Conservation (phyloP, 371 early-diverging fungal genomes). For the Rhizopus sp. region DNA sequence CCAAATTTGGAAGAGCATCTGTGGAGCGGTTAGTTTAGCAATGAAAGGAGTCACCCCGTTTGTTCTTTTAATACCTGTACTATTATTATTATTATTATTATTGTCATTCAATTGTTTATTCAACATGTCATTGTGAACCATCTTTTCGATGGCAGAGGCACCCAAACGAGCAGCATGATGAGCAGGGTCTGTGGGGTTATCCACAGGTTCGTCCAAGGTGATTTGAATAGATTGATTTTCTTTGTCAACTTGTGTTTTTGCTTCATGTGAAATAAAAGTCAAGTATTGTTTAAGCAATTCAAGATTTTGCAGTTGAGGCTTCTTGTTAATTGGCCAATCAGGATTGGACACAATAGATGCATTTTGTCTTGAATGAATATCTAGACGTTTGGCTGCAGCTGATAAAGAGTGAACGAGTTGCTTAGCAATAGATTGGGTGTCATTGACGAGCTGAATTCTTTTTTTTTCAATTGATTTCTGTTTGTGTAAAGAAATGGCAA, state of each 20-base stretch:
- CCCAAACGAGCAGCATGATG: constrained; percentile 15
- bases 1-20: background rate
- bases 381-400: constrained; percentile 15
- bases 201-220: background rate
- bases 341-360: constrained; percentile 17
- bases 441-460: background rate
- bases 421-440: constrained; percentile 20
- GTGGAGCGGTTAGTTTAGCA: background rate
- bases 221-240: background rate
- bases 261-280: constrained; percentile 37
- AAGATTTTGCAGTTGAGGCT: constrained; percentile 29
- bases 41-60: background rate
- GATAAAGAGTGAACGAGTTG: constrained; percentile 31
- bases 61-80: background rate
- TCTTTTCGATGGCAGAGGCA: constrained; percentile 28
- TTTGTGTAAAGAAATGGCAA: constrained; percentile 7
- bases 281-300: constrained; percentile 39
- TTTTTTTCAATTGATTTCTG: constrained; percentile 1
- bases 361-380: background rate
- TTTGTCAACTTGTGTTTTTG: background rate
- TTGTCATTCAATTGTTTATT: constrained; percentile 4
- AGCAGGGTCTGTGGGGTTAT: background rate
- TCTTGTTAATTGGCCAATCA: constrained; percentile 22
- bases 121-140: constrained; percentile 21
- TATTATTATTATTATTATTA: background rate